These are phyloP conservation scores for Sinapis alba DNA, from an alignment of 441 rosid species.

Conservation along the genomic window DNA sequence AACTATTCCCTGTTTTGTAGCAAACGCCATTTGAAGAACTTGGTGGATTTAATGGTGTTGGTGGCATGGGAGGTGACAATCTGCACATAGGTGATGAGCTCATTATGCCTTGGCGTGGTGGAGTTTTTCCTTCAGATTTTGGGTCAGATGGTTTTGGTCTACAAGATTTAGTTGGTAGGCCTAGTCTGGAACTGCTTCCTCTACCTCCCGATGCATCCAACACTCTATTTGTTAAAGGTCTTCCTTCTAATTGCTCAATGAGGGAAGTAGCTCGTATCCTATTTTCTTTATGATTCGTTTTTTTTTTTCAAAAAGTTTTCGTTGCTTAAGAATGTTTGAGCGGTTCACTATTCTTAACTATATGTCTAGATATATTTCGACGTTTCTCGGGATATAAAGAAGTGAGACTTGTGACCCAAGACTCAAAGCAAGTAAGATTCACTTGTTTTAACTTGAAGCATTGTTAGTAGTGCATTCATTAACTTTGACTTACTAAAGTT, in stretches of 20 bases:
- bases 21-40: constrained; percentile 65
- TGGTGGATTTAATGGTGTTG: constrained; percentile 45
- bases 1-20: constrained; percentile 48
- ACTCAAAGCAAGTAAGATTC: constrained; percentile 65
- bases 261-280: constrained; percentile 96
- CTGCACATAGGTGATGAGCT: not conserved
- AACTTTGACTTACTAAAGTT: not conserved
- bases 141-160: not conserved
- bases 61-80: constrained; percentile 47
- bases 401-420: constrained; percentile 77
- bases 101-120: not conserved
- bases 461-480: not conserved
- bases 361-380: constrained; percentile 70
- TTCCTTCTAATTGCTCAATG: constrained; percentile 69
- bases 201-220: constrained; percentile 57
- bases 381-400: constrained; percentile 83
- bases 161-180: not conserved
- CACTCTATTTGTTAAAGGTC: constrained; percentile 80
- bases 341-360: constrained; percentile 39
- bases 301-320: too few species aligned
- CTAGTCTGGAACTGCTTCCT: not conserved
- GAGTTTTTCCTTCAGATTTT: not conserved
- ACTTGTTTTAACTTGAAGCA: not conserved
- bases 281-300: not conserved
- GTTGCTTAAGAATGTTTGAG: not conserved